Conservation (phyloP, 352 stramenopile species). For the Globisporangium heterothallicum region DNA sequence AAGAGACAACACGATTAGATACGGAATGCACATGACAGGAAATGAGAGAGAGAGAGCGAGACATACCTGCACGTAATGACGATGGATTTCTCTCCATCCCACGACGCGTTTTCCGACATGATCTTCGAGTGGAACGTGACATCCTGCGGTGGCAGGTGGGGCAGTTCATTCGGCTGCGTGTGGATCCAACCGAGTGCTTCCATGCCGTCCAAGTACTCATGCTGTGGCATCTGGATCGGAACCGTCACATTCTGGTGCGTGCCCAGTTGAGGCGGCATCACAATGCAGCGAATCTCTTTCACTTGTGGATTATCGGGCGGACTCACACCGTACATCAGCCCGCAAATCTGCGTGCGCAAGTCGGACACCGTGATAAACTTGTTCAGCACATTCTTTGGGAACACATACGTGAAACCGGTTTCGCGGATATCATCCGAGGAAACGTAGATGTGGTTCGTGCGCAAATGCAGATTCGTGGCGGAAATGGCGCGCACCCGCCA, state of each 20-base stretch:
- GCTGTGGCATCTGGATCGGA: constrained; percentile 94
- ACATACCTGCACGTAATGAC: constrained; percentile 91
- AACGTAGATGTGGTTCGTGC: constrained; percentile 99
- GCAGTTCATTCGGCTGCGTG: constrained; percentile 98
- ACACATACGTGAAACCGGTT: constrained; percentile 98
- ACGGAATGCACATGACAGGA: no score
- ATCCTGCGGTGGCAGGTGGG: constrained; percentile 94
- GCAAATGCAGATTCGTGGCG: constrained; percentile 97
- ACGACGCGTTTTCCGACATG: constrained; percentile 95
- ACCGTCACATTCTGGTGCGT: constrained; percentile 97
- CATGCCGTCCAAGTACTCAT: constrained; percentile 97
- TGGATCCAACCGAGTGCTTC: constrained; percentile 99
- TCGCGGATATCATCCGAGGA: constrained; percentile 97
- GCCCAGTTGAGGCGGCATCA: constrained; percentile 98
- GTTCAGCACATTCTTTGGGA: constrained; percentile 99
- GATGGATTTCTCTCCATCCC: constrained; percentile 97
- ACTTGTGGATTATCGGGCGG: constrained; percentile 97
- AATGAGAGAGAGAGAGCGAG: no score
- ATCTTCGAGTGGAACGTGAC: constrained; percentile 96
- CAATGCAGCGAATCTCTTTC: constrained; percentile 99
- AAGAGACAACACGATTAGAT: constrained; percentile 2
- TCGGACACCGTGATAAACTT: constrained; percentile 99
- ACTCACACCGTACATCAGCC: constrained; percentile 98
- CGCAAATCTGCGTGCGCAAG: constrained; percentile 96
- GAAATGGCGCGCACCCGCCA: constrained; percentile 99